A percentile compares a stretch with the other conserved stretches of the same genome.
These are phyloP conservation scores for Sinapis alba DNA, from an alignment of 441 rosid species.

Conservation along the genomic window DNA sequence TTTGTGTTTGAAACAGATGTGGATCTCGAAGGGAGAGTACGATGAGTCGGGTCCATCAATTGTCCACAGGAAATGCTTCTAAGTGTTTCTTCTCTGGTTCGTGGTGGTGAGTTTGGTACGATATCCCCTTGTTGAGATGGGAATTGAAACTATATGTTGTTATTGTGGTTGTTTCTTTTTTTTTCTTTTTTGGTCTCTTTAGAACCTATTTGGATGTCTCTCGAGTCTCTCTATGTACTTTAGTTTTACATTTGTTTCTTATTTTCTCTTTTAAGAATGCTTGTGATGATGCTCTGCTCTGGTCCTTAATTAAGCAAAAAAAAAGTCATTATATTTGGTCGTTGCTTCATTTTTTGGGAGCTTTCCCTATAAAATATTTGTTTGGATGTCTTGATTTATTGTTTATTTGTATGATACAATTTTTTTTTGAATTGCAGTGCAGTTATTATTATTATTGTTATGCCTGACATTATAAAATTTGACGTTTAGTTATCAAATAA, in stretches of 20 bases:
- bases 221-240: conserved; percentile 28
- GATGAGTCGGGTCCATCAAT: too few species aligned
- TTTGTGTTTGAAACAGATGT: conserved; percentile 60
- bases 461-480: not conserved
- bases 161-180: conserved; percentile 16
- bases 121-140: too few species aligned
- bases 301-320: conserved; percentile 18
- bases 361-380: not conserved
- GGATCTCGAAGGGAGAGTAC: conserved; percentile 45
- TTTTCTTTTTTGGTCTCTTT: not conserved
- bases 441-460: not conserved
- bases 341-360: conserved; percentile 14
- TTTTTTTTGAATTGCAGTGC: not conserved
- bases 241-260: conserved; percentile 21
- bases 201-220: conserved; percentile 10
- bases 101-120: too few species aligned
- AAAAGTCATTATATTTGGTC: conserved; percentile 28
- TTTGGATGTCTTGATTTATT: not conserved
- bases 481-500: not conserved
- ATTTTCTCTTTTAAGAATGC: conserved; percentile 31
- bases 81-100: too few species aligned
- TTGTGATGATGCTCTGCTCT: conserved; percentile 32
- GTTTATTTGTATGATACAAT: not conserved
- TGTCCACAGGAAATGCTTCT: too few species aligned
- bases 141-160: not conserved